Percentiles rank a stretch among this genome's conserved stretches.
These are phyloP conservation scores for Heimioporus sp. DNA, from an alignment of 768 basidiomycete genomes.

Conservation along the genomic window DNA sequence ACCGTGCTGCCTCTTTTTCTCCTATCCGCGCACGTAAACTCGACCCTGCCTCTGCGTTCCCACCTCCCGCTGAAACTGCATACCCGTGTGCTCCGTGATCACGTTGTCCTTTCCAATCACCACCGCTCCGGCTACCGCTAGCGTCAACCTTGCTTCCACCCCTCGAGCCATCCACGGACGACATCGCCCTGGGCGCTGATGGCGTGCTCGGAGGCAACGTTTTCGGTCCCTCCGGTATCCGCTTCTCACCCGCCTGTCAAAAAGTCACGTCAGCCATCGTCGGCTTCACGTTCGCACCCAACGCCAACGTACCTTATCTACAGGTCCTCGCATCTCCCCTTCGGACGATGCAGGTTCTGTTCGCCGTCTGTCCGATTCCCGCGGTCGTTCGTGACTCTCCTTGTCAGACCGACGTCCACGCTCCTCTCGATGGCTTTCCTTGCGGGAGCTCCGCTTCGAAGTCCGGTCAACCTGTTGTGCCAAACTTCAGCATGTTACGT, in stretches of 20 bases:
- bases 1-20: constrained; percentile 51
- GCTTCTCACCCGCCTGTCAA: constrained; percentile 51
- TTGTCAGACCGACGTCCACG: constrained; percentile 68
- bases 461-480: constrained; percentile 59
- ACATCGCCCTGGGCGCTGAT: constrained; percentile 73
- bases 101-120: constrained; percentile 48
- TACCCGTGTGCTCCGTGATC: constrained; percentile 29
- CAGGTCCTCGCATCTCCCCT: constrained; percentile 44
- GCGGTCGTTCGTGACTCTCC: constrained; percentile 61
- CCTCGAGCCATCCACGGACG: constrained; percentile 43
- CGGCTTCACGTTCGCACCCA: not conserved
- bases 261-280: constrained; percentile 3
- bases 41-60: constrained; percentile 23
- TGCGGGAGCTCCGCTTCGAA: constrained; percentile 79
- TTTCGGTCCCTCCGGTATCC: constrained; percentile 54
- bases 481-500: constrained; percentile 10
- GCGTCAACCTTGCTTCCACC: constrained; percentile 39
- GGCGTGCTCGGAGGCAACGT: constrained; percentile 56
- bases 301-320: constrained; percentile 57
- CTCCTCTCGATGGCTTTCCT: constrained; percentile 76
- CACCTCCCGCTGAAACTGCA: constrained; percentile 16
- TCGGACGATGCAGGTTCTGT: constrained; percentile 61
- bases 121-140: constrained; percentile 37
- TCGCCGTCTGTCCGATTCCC: constrained; percentile 66
- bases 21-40: constrained; percentile 59